Evolutionary conservation across 176 grass and related monocot genomes (phyloP), one percentile per base, ranked within the genome.

Genomic region (Oryza meridionalis): DNA sequence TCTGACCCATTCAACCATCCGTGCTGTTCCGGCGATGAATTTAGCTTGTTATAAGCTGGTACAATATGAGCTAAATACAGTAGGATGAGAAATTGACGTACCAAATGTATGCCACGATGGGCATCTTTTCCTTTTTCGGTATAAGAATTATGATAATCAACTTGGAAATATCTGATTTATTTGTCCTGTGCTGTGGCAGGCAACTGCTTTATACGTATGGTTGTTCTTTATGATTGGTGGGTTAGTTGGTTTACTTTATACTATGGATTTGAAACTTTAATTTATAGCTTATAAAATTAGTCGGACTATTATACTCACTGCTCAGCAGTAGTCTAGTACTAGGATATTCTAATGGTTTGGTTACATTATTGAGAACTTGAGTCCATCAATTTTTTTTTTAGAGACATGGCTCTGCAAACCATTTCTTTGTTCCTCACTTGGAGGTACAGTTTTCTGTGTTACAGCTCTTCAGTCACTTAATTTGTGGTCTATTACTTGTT

Each of bases 161-260:
- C 55, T 65, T 35, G 19, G 11, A 50, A 25, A 61, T 53, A 75
- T 86, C 32, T 81, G 10, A 29, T 19, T 27, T 80, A 31, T 55
- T 43, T 61, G 32, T 13, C 16, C 29, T 29, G 31, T 22, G 29
- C 31, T 37, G 33, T 76, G 49, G 12, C 33, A 61, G 74, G 51
- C 35, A 68, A 62, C 53, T 63, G 71, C 65, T 75, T 14, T 74
- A 0, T 76, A 35, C 69, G 2, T 69, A 27, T 59, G 10, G 73
- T 5, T 61, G 49, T 69, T 68, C 6, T 74, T 33, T 75, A 45
- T 84, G 69, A 83, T 76, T 80, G 35, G 44, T 84, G 24, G 74
- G 33, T 84, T 80, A 11, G 75, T 62, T 80, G 64, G 17, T 70
- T 76, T 84, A 38, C 27, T 84, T 50, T 86, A n/a, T 83, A 45